A percentile compares a stretch with the other conserved stretches of the same genome.
Evolutionary conservation across 2,329 filamentous ascomycete genomes (phyloP).

Genomic region (Lojkania enalia): DNA sequence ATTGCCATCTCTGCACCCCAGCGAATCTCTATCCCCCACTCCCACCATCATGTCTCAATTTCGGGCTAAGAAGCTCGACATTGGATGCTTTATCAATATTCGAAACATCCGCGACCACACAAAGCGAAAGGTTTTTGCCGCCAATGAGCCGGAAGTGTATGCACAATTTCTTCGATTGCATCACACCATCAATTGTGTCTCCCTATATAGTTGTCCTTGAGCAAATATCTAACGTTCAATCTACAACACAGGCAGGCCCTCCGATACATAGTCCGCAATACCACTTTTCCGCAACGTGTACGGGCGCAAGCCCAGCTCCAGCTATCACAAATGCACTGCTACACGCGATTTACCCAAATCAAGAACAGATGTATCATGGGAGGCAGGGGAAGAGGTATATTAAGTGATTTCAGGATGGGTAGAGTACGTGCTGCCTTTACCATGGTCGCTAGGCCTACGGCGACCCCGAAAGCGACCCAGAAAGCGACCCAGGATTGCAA

Average conservation of each 20-base stretch:
- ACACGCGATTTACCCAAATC: constrained; percentile 91
- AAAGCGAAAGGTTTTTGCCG: constrained; percentile 89
- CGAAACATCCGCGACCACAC: constrained; percentile 91
- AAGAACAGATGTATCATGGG: constrained; percentile 90
- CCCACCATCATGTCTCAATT: constrained; percentile 66
- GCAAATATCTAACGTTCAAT: constrained; percentile 5
- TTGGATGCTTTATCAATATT: constrained; percentile 85
- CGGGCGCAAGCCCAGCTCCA: constrained; percentile 93
- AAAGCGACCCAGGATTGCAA: too few relatives aligned
- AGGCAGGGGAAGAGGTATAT: constrained; percentile 86
- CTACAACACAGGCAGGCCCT: constrained; percentile 76
- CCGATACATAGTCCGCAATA: constrained; percentile 88
- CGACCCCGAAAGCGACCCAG: too few relatives aligned
- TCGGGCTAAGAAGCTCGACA: constrained; percentile 84
- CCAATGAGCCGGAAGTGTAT: constrained; percentile 86
- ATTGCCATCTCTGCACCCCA: too few relatives aligned
- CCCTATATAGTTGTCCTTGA: neutral
- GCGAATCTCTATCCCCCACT: neutral
- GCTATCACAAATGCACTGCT: constrained; percentile 92
- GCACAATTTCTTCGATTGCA: constrained; percentile 16
- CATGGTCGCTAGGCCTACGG: too few relatives aligned
- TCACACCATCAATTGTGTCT: too few relatives aligned
- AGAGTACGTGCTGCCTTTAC: constrained; percentile 74
- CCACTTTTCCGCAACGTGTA: constrained; percentile 75
- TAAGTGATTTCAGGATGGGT: constrained; percentile 89